Base-by-base conservation (phyloP, 164 flowering plant species). In the Chimonanthus salicifolius region DNA sequence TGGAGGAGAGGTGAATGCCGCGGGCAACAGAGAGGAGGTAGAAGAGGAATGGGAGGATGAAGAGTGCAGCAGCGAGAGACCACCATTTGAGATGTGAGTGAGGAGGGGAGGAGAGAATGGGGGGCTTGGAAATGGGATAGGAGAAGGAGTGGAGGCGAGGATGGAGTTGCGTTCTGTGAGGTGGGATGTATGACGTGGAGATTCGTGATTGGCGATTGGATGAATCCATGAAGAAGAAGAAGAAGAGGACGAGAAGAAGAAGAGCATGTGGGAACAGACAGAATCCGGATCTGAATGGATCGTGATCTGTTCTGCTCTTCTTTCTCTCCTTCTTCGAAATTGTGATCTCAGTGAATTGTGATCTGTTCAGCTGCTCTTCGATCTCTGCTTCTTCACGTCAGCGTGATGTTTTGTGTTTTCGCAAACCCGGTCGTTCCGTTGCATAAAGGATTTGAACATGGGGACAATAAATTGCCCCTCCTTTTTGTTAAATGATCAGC, bases 141-240 rank as follows among this genome's bases (percentile, higher is more conserved):
- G 82, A 73, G 81, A 73, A 76, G 43, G 83, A 70, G 45, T 76
- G 81, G 79, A 85, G 77, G 63, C 88, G 80, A 21, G 88, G 88
- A 69, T 83, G 88, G 69, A 85, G 69, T 69, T 85, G 88, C 13
- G 88, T 85, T 62, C 83, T 77, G 73, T 85, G 88, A 3, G 86
- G 85, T 4, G 88, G 88, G 66, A 85, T 71, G 75, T 77, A 73
- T 11, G 83, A 49, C 8, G 80, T 44, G 6, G 70, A 80, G 75
- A 58, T 74, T 69, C 86, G 78, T 45, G 86, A 81, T 72, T 85
- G 86, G 45, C 82, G 85, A 15, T 48, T 74, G 8, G 82, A 79
- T 75, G 51, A 74, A 68, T 78, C 81, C 81, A 81, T 78, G 74
- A 54, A 50, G 16, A 21, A 7, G 69, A 21, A 7, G 69, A 18